Percentiles rank a stretch among this genome's conserved stretches.
These are phyloP conservation scores for Dryadomyces sulphureus DNA, from an alignment of 2,329 filamentous ascomycete species.

Conservation along the genomic window DNA sequence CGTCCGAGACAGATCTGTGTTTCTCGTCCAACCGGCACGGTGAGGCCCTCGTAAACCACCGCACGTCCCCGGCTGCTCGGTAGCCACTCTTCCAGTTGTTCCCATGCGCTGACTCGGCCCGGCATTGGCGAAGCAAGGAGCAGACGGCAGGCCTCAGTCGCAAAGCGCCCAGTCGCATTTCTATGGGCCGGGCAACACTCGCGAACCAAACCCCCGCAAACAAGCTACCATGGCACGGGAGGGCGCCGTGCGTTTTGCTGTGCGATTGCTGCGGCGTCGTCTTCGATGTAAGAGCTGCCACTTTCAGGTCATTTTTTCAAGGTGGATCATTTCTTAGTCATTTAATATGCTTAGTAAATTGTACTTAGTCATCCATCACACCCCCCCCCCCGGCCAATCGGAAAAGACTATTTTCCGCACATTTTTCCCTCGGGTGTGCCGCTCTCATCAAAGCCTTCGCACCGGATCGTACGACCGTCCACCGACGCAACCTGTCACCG, in stretches of 20 bases:
- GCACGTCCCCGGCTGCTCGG: no score
- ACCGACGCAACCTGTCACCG: neutral
- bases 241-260: neutral
- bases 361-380: constrained; percentile 8
- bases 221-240: constrained; percentile 7
- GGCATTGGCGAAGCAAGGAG: neutral
- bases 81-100: no score
- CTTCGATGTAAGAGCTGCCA: neutral
- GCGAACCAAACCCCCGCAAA: neutral
- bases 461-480: constrained; percentile 10
- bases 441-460: constrained; percentile 9
- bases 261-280: neutral
- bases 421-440: constrained; percentile 6
- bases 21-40: no score
- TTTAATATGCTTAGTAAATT: neutral
- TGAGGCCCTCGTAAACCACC: no score
- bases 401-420: constrained; percentile 9
- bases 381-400: constrained; percentile 6
- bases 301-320: neutral
- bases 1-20: no score
- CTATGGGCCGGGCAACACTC: constrained; percentile 7
- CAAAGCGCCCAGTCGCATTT: constrained; percentile 10
- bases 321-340: neutral
- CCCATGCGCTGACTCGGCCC: no score
- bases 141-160: constrained; percentile 5